Evolutionary conservation across 2,329 filamentous ascomycete species (phyloP).

Genomic region (Magnaporthiopsis rhizophila): DNA sequence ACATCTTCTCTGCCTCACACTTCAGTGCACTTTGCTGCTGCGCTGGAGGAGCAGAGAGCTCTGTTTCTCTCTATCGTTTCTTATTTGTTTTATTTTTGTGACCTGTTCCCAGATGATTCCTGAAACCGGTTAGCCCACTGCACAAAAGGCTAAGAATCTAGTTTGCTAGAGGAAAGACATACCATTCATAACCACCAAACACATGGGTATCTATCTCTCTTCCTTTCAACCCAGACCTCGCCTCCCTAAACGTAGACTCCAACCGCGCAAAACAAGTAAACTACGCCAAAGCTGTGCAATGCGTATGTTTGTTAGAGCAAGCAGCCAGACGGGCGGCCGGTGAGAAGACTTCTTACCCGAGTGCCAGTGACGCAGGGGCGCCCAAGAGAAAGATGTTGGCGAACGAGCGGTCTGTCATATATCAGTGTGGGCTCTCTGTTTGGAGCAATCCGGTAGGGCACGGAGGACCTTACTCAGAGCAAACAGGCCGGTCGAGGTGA

Average conservation of each 20-base stretch:
- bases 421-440: conserved; percentile 12
- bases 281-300: conserved; percentile 68
- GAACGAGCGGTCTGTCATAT: conserved; percentile 65
- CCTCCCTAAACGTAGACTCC: conserved; percentile 89
- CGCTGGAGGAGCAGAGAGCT: too few relatives aligned
- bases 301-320: conserved; percentile 8
- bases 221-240: not conserved
- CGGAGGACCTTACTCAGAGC: conserved; percentile 61
- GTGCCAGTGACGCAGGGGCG: conserved; percentile 76
- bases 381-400: conserved; percentile 66
- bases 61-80: too few relatives aligned
- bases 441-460: not conserved
- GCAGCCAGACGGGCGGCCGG: too few relatives aligned
- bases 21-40: too few relatives aligned
- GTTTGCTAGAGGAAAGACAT: too few relatives aligned
- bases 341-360: conserved; percentile 60
- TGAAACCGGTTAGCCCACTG: too few relatives aligned
- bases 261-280: conserved; percentile 98
- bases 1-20: too few relatives aligned
- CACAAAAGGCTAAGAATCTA: too few relatives aligned
- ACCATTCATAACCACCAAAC: too few relatives aligned
- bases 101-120: too few relatives aligned
- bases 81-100: too few relatives aligned
- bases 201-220: too few relatives aligned
- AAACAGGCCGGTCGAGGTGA: conserved; percentile 71